Evolutionary conservation across 352 stramenopile genomes (phyloP).

Genomic region (Phytophthora pinifolia): DNA sequence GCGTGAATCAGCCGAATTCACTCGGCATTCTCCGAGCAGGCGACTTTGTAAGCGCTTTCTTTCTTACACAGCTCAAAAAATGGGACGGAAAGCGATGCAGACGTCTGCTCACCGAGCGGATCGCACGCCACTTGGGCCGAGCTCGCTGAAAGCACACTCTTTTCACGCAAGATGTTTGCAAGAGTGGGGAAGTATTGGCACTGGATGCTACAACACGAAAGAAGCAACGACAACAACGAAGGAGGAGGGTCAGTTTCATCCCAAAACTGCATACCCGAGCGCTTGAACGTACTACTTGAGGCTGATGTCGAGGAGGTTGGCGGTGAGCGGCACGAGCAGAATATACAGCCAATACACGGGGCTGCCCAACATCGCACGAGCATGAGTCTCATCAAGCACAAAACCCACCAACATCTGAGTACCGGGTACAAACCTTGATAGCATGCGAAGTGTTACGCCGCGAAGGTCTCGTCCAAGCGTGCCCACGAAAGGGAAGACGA

Average conservation of each 20-base stretch:
- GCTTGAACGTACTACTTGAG: conserved; percentile 64
- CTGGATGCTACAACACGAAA: conserved; percentile 34
- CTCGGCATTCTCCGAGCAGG: conserved; percentile 18
- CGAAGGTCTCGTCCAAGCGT: conserved; percentile 51
- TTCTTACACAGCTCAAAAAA: conserved; percentile 40
- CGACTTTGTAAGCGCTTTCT: conserved; percentile 33
- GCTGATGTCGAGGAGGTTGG: conserved; percentile 61
- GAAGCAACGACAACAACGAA: neutral
- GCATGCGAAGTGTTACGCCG: conserved; percentile 56
- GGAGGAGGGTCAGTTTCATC: neutral
- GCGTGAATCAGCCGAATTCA: conserved; percentile 15
- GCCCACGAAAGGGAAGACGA: conserved; percentile 57
- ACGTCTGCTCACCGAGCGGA: conserved; percentile 13
- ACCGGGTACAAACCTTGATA: conserved; percentile 27
- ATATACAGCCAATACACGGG: conserved; percentile 72
- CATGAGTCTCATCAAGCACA: neutral
- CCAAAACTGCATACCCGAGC: conserved; percentile 3
- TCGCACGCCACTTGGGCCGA: conserved; percentile 49
- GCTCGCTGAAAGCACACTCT: conserved; percentile 42
- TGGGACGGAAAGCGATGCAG: conserved; percentile 12
- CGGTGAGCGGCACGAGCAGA: conserved; percentile 58
- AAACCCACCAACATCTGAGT: neutral
- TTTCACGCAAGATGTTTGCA: conserved; percentile 68
- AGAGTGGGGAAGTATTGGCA: conserved; percentile 70
- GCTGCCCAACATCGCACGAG: conserved; percentile 16